Evolutionary conservation across 768 basidiomycete genomes (phyloP).

Genomic region (Lentinus brumalis): DNA sequence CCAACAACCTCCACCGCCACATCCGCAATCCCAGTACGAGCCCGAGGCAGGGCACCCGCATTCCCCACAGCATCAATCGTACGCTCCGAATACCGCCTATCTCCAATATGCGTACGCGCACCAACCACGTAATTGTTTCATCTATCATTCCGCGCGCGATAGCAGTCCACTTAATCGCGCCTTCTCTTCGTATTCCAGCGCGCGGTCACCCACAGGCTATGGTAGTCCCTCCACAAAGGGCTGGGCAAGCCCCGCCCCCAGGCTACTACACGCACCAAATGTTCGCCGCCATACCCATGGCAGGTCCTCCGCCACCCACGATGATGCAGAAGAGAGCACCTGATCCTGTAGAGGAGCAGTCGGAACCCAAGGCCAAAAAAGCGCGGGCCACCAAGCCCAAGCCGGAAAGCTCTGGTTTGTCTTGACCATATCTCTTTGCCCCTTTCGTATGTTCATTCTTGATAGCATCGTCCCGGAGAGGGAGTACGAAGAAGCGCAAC

Average conservation of each 20-base stretch:
- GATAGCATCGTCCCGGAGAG: conserved; percentile 52
- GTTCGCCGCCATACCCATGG: conserved; percentile 15
- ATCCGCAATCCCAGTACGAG: conserved; percentile 16
- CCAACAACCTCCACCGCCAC: neutral
- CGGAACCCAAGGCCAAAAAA: conserved; percentile 50
- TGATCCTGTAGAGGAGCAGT: conserved; percentile 40
- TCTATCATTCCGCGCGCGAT: conserved; percentile 45
- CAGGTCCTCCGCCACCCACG: conserved; percentile 5
- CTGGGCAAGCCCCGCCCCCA: conserved; percentile 15
- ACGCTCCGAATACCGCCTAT: conserved; percentile 14
- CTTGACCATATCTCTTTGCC: neutral
- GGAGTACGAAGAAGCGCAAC: conserved; percentile 70
- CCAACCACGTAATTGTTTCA: conserved; percentile 22
- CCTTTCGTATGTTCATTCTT: neutral
- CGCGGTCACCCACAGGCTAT: conserved; percentile 44
- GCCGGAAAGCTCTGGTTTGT: conserved; percentile 35
- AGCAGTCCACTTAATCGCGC: conserved; percentile 55
- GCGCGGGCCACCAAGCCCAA: conserved; percentile 40
- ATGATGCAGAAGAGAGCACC: conserved; percentile 38
- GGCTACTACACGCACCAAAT: conserved; percentile 16
- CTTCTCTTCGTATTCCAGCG: conserved; percentile 52
- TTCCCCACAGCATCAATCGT: conserved; percentile 14
- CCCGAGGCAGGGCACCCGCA: conserved; percentile 13
- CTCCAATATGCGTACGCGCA: conserved; percentile 15
- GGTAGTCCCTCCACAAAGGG: conserved; percentile 26